Percentiles rank a stretch among this genome's conserved stretches.
These are phyloP conservation scores for Ceratocystis ficicola DNA, from an alignment of 2,329 filamentous ascomycete genomes.

Conservation along the genomic window DNA sequence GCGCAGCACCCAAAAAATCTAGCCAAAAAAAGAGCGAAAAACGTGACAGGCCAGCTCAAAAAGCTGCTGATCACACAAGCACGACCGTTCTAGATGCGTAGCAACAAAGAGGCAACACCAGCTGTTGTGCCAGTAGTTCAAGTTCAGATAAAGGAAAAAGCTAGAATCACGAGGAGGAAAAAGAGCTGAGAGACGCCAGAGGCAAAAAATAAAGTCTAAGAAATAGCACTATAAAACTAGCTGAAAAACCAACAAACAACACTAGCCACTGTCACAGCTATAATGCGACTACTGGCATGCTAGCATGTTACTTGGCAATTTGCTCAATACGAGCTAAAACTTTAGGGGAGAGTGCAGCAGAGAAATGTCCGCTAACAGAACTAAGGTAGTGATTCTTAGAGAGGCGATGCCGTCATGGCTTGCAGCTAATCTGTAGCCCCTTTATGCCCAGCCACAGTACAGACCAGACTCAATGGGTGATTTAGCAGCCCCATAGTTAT, in stretches of 20 bases:
- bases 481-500: not conserved
- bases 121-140: not conserved
- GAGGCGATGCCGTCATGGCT: not conserved
- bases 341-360: not conserved
- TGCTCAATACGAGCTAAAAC: slow-evolving; percentile 1
- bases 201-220: too few relatives aligned
- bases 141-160: not conserved
- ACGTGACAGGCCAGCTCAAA: not conserved
- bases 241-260: not conserved
- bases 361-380: not conserved
- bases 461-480: not conserved
- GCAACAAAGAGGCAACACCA: not conserved
- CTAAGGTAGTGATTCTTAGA: not conserved
- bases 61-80: slow-evolving; percentile 8
- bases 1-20: not conserved
- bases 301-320: not conserved
- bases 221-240: not conserved
- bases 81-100: not conserved
- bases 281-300: not conserved
- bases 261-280: not conserved
- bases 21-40: not conserved
- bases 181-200: not conserved
- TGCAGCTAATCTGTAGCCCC: not conserved
- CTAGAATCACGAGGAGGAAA: not conserved
- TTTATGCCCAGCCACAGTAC: slow-evolving; percentile 7